phyloP scores from a whole-genome alignment of 768 basidiomycete genomes.

The Hemileccinum rubropunctum region DNA sequence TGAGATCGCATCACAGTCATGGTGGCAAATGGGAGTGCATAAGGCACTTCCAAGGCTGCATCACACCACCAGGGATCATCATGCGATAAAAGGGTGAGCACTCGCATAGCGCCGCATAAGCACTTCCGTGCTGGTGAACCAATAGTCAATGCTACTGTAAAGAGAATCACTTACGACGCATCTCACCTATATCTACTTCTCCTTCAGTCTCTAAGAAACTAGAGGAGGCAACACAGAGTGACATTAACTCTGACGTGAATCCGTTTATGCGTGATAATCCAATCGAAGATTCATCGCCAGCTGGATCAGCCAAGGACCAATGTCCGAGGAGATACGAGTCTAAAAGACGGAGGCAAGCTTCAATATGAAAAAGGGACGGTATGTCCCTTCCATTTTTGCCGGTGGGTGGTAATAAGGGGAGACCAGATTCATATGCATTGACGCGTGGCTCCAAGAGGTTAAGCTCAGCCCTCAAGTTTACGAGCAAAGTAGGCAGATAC shows the following conservation, averaged over 20 bases:
- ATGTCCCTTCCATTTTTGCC: slow-evolving; percentile 14
- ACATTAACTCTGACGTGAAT: slow-evolving; percentile 47
- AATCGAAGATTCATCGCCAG: slow-evolving; percentile 13
- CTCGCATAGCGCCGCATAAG: slow-evolving; percentile 56
- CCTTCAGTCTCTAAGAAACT: slow-evolving; percentile 27
- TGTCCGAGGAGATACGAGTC: slow-evolving; percentile 62
- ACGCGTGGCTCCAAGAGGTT: slow-evolving; percentile 38
- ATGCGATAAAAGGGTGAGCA: slow-evolving; percentile 72
- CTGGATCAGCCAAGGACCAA: slow-evolving; percentile 37
- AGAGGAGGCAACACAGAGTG: slow-evolving; percentile 51
- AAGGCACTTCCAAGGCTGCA: slow-evolving; percentile 46
- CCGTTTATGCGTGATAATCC: slow-evolving; percentile 12
- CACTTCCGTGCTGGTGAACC: slow-evolving; percentile 41
- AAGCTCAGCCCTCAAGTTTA: slow-evolving; percentile 37
- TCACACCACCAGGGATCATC: slow-evolving; percentile 54
- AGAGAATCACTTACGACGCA: background rate
- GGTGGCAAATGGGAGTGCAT: slow-evolving; percentile 46
- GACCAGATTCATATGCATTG: slow-evolving; percentile 38
- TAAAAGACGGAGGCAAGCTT: slow-evolving; percentile 56
- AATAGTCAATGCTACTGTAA: background rate
- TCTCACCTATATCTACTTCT: slow-evolving; percentile 19
- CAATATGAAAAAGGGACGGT: slow-evolving; percentile 45
- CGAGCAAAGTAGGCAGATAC: slow-evolving; percentile 31
- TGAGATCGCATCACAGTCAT: slow-evolving; percentile 45
- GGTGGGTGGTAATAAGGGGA: slow-evolving; percentile 36